Conservation (phyloP, 257 asterid genomes). For the Gentiana macrophylla region DNA sequence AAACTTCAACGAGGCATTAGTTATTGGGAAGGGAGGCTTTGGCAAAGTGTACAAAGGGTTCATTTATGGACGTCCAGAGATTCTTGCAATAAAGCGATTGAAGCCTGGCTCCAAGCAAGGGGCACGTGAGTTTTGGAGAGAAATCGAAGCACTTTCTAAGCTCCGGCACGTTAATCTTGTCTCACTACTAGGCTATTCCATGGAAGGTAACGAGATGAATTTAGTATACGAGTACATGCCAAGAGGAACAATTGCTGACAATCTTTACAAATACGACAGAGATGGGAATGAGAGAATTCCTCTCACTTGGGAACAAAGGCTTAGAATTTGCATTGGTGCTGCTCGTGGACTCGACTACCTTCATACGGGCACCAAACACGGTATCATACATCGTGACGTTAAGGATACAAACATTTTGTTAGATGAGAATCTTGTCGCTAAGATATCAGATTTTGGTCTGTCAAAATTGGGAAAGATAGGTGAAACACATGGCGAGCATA, state of each 20-base stretch:
- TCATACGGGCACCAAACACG: slow-evolving; percentile 4
- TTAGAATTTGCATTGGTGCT: slow-evolving; percentile 14
- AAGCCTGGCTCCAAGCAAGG: slow-evolving; percentile 11
- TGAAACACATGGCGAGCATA: background rate
- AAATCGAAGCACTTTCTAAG: slow-evolving; percentile 7
- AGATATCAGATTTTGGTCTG: slow-evolving; percentile 12
- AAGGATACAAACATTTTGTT: slow-evolving; percentile 12
- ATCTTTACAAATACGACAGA: background rate
- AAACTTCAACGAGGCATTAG: slow-evolving; percentile 8
- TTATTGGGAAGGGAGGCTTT: slow-evolving; percentile 8
- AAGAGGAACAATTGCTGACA: slow-evolving; percentile 12
- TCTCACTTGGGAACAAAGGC: slow-evolving; percentile 13
- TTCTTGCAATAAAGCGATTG: slow-evolving; percentile 11
- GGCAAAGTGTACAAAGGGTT: slow-evolving; percentile 16
- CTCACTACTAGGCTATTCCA: slow-evolving; percentile 10
- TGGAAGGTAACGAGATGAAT: slow-evolving; percentile 6
- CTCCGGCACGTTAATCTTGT: slow-evolving; percentile 12
- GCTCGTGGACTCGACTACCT: slow-evolving; percentile 19
- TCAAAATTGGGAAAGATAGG: slow-evolving; percentile 5
- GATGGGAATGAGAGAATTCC: background rate
- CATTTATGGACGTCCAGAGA: background rate
- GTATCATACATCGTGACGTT: slow-evolving; percentile 14
- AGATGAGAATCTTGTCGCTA: slow-evolving; percentile 9
- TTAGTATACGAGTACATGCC: slow-evolving; percentile 9
- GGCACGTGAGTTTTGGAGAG: slow-evolving; percentile 10